Percentiles rank a stretch among this genome's conserved stretches.
These are phyloP conservation scores for Lolium rigidum DNA, from an alignment of 176 grass and related monocot species.

Conservation along the genomic window DNA sequence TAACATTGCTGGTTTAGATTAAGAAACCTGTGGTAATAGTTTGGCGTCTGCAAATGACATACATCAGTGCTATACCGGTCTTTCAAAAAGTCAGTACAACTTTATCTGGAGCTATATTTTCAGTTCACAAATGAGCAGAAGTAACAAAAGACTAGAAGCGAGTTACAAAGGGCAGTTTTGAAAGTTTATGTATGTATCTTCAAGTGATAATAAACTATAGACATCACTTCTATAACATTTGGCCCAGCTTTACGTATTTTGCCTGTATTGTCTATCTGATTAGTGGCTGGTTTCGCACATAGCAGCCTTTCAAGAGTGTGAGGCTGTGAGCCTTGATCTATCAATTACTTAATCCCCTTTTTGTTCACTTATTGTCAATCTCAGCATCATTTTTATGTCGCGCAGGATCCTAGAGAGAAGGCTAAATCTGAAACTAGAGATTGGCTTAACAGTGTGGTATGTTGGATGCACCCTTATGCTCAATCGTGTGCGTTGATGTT, in stretches of 20 bases:
- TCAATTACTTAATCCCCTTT: not conserved
- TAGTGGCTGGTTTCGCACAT: conserved; percentile 1
- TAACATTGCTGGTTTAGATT: conserved; percentile 14
- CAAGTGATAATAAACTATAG: not conserved
- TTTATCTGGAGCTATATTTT: not conserved
- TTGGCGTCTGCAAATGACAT: not conserved
- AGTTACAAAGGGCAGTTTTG: not conserved
- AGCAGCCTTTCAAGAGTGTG: not conserved
- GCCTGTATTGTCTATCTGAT: not conserved
- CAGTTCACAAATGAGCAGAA: conserved; percentile 13
- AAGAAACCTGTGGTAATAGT: not conserved
- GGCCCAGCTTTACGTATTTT: not conserved
- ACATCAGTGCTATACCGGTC: not conserved
- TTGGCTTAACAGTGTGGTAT: conserved; percentile 98
- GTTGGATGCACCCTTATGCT: conserved; percentile 41
- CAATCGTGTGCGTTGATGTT: not conserved
- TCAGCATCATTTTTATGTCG: conserved; percentile 34
- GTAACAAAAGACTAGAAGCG: not conserved
- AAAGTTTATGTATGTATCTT: not conserved
- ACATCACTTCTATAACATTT: conserved; percentile 3
- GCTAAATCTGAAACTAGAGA: conserved; percentile 98
- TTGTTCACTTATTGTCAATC: conserved; percentile 33
- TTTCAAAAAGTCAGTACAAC: not conserved
- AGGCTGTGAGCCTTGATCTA: conserved; percentile 17
- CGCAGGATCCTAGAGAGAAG: conserved; percentile 94